Evolutionary conservation across 2,329 filamentous ascomycete species (phyloP).

Genomic region (Aaosphaeria pasadenensis): DNA sequence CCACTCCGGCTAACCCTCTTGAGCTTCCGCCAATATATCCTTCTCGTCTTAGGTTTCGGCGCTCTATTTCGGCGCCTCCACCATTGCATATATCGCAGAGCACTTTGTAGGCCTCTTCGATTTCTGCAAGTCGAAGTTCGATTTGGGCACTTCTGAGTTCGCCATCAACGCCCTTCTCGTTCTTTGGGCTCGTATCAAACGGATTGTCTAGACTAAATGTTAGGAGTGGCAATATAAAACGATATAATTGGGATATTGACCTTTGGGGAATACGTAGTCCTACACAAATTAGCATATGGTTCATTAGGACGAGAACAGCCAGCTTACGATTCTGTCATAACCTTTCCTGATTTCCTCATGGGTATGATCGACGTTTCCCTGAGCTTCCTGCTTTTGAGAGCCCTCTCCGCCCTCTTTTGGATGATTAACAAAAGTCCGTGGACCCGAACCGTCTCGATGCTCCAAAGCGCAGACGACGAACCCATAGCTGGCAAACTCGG

Average conservation of each 20-base stretch:
- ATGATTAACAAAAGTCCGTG: slow-evolving; percentile 60
- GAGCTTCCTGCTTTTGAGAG: slow-evolving; percentile 20
- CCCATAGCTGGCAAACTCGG: slow-evolving; percentile 64
- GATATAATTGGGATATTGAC: not conserved
- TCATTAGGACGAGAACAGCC: not conserved
- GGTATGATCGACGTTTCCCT: slow-evolving; percentile 35
- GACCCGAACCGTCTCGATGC: slow-evolving; percentile 63
- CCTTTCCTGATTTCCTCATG: slow-evolving; percentile 36
- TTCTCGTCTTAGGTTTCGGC: slow-evolving; percentile 54
- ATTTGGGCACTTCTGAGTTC: slow-evolving; percentile 61
- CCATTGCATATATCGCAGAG: slow-evolving; percentile 56
- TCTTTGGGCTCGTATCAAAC: slow-evolving; percentile 50
- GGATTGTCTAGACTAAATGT: slow-evolving; percentile 34
- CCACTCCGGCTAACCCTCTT: slow-evolving; percentile 53
- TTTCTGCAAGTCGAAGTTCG: slow-evolving; percentile 60
- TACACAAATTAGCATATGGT: slow-evolving; percentile 9
- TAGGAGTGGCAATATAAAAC: too few relatives aligned
- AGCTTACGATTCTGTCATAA: slow-evolving; percentile 48
- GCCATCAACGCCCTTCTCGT: slow-evolving; percentile 58
- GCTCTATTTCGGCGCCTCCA: slow-evolving; percentile 50
- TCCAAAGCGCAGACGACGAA: slow-evolving; percentile 65
- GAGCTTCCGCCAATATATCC: slow-evolving; percentile 60
- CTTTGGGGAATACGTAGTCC: slow-evolving; percentile 63
- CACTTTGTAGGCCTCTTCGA: slow-evolving; percentile 60
- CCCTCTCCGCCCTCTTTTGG: slow-evolving; percentile 39